These are phyloP conservation scores for Eutrema japonicum DNA, from an alignment of 345 rosid species.

Conservation along the genomic window DNA sequence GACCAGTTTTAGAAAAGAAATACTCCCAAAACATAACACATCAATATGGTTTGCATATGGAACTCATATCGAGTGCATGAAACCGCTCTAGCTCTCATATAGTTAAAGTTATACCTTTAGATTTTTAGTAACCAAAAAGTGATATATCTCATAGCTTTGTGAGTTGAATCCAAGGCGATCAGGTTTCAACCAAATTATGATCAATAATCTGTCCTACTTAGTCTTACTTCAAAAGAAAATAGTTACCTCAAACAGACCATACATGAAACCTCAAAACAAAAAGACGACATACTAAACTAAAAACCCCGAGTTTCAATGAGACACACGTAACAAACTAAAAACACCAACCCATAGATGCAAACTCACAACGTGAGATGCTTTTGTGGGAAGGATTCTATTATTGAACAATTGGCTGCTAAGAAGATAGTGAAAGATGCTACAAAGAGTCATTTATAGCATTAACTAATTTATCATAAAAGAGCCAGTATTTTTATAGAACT, in stretches of 20 bases:
- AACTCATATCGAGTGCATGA: not conserved
- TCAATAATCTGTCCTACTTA: not conserved
- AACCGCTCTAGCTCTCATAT: constrained; percentile 1
- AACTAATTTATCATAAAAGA: constrained; percentile 1
- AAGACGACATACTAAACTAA: not conserved
- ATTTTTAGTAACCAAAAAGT: not conserved
- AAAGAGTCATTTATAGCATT: not conserved
- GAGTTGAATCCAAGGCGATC: not conserved
- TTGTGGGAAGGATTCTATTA: not conserved
- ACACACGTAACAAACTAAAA: constrained; percentile 5
- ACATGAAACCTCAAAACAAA: not conserved
- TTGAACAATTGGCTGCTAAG: not conserved
- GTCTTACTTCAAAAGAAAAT: not conserved
- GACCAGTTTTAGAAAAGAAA: not conserved
- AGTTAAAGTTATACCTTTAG: not conserved
- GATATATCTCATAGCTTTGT: not conserved
- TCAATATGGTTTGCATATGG: constrained; percentile 1
- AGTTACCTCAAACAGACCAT: not conserved
- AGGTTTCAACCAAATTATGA: not conserved
- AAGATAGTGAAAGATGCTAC: constrained; percentile 2
- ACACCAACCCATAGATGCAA: not conserved
- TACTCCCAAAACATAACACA: constrained; percentile 14
- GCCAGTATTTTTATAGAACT: constrained; percentile 6
- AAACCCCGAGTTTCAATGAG: not conserved
- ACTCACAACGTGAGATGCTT: not conserved